A percentile compares a stretch with the other conserved stretches of the same genome.
Evolutionary conservation across 441 rosid species (phyloP).

Genomic region (Pelargonium cotyledonis): DNA sequence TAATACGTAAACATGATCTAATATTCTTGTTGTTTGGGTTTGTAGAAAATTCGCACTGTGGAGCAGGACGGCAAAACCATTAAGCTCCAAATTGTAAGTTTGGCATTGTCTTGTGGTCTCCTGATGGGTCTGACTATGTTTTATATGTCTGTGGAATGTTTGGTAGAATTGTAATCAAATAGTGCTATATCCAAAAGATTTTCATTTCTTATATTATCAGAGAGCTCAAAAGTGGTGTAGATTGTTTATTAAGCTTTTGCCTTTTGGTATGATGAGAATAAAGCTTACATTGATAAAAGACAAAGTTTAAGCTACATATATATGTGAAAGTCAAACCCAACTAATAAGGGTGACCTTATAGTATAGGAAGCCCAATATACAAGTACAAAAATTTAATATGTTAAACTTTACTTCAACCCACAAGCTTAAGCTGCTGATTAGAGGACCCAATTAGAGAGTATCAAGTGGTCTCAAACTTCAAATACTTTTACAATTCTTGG

Average conservation of each 20-base stretch:
- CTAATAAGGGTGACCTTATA: too few species aligned
- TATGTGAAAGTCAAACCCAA: too few species aligned
- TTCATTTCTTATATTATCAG: not conserved
- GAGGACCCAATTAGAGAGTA: too few species aligned
- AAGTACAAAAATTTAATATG: too few species aligned
- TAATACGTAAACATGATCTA: not conserved
- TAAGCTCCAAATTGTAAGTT: slow-evolving; percentile 87
- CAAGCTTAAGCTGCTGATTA: too few species aligned
- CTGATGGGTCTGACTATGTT: not conserved
- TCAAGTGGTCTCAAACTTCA: too few species aligned
- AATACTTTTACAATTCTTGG: too few species aligned
- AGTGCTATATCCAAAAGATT: not conserved
- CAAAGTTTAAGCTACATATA: too few species aligned
- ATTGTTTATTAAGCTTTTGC: not conserved
- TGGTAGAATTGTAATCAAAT: not conserved
- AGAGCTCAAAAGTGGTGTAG: not conserved
- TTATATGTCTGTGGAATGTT: not conserved
- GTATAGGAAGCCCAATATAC: too few species aligned
- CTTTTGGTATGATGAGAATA: not conserved
- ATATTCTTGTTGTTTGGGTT: slow-evolving; percentile 1
- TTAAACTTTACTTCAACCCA: too few species aligned
- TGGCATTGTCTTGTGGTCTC: not conserved
- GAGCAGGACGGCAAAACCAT: slow-evolving; percentile 95
- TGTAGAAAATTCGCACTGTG: slow-evolving; percentile 92
- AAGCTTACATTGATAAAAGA: too few species aligned